Base-by-base conservation (phyloP, 176 grass and related monocot species). In the Eleusine indica region DNA sequence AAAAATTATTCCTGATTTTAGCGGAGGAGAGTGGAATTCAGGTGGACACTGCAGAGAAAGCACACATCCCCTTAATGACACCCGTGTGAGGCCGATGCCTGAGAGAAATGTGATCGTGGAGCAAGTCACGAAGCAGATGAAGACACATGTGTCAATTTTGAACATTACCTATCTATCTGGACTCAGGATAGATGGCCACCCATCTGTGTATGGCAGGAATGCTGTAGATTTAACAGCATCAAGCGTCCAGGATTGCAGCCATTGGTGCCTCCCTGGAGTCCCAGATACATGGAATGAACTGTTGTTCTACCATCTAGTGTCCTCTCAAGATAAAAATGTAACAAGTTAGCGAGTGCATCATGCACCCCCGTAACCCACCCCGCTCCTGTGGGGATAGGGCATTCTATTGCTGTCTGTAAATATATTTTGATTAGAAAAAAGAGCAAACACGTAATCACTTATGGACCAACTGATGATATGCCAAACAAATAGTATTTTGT, bases 211-310 rank as follows among this genome's bases (percentile, higher is more conserved):
- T 85, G 91, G 96, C n/a, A 86, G 74, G 85, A 93, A 87, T 18
- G 70, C 6, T 39, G 71, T 15, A 41, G 82, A 21, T 64, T 52
- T 75, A 56, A n/a, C 64, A 6, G 5, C 64, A 13, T 91, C 81
- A 16, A 56, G 66, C 74, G 74, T 89, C 38, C 94, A 97, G 80
- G 94, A 97, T 80, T 97, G 91, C 80, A 97, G 91, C 71, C 89
- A 94, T 61, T 94, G 94, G 91, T 94, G 94, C 68, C 89, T 93
- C 74, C 91, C 94, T 70, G 91, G 94, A 75, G 91, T 97, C 47
- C 91, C 94, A 22, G 94, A 94, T 76, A 79, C 89, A 81, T 94
- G 91, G 94, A 97, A 94, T 71, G 89, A 91, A 66, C 83, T 94
- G 7, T 46, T 97, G 78, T 91, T 91, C 83, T 91, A 87, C 38